A percentile compares a stretch with the other conserved stretches of the same genome.
phyloP scores from a whole-genome alignment of 2,329 filamentous ascomycete species.

The Fusarium verrucosum region DNA sequence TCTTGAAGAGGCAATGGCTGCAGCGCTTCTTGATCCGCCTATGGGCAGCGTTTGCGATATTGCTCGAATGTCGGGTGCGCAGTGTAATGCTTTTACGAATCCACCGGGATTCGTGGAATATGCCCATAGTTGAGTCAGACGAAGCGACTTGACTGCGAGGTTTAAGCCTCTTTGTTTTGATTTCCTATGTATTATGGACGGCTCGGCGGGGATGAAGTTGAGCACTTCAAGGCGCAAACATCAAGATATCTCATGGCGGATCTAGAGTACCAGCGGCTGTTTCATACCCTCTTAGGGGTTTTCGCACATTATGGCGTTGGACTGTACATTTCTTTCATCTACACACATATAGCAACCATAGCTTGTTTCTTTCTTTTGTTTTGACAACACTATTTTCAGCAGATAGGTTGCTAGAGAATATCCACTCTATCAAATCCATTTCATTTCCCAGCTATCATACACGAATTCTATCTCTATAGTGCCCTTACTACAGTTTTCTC shows the following conservation, averaged over 20 bases:
- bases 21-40: neutral
- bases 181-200: neutral
- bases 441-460: neutral
- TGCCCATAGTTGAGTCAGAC: constrained; percentile 13
- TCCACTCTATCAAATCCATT: constrained; percentile 24
- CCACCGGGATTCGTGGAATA: constrained; percentile 19
- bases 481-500: constrained; percentile 74
- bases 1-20: constrained; percentile 33
- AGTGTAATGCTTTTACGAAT: neutral
- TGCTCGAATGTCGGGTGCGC: neutral
- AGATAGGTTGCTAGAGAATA: constrained; percentile 19
- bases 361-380: constrained; percentile 7
- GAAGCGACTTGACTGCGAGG: neutral
- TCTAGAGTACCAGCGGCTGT: neutral
- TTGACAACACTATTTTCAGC: neutral
- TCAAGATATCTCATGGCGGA: neutral
- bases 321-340: neutral
- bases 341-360: neutral
- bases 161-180: neutral
- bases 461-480: constrained; percentile 50
- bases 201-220: neutral
- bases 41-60: constrained; percentile 8
- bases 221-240: neutral
- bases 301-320: neutral
- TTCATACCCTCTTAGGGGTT: neutral